Evolutionary conservation across 2,329 filamentous ascomycete species (phyloP).

Genomic region (Beauveria australis): DNA sequence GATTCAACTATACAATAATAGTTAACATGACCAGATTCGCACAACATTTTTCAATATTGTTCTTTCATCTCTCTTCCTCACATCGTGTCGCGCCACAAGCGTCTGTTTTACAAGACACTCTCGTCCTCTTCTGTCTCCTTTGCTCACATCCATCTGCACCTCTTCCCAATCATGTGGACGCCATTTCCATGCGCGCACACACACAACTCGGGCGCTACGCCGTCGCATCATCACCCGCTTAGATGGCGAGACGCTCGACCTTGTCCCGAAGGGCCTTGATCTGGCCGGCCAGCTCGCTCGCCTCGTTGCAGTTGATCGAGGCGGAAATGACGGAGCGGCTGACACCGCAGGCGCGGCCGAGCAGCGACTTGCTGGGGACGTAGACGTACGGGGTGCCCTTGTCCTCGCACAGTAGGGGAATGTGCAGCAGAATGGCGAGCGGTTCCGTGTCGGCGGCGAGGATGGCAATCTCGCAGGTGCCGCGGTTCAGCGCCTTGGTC

Average conservation of each 20-base stretch:
- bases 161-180: background rate
- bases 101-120: conserved; percentile 7
- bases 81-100: background rate
- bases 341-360: conserved; percentile 86
- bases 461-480: conserved; percentile 82
- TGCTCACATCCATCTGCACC: background rate
- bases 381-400: conserved; percentile 61
- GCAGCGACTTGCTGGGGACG: conserved; percentile 70
- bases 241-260: conserved; percentile 93
- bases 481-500: conserved; percentile 85
- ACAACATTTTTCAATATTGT: background rate
- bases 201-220: background rate
- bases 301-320: conserved; percentile 87
- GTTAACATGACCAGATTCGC: background rate
- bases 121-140: background rate
- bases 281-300: conserved; percentile 76
- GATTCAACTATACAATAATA: background rate
- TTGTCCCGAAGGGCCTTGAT: conserved; percentile 88
- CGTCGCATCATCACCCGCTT: conserved; percentile 26
- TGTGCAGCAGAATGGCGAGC: conserved; percentile 78
- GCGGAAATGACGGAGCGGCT: conserved; percentile 78
- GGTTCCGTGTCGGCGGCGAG: conserved; percentile 81
- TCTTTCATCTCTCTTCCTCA: background rate
- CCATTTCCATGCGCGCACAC: background rate
- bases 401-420: conserved; percentile 82